Evolutionary conservation across 2,329 filamentous ascomycete genomes (phyloP).

Genomic region (Lasiodiplodia theobromae): DNA sequence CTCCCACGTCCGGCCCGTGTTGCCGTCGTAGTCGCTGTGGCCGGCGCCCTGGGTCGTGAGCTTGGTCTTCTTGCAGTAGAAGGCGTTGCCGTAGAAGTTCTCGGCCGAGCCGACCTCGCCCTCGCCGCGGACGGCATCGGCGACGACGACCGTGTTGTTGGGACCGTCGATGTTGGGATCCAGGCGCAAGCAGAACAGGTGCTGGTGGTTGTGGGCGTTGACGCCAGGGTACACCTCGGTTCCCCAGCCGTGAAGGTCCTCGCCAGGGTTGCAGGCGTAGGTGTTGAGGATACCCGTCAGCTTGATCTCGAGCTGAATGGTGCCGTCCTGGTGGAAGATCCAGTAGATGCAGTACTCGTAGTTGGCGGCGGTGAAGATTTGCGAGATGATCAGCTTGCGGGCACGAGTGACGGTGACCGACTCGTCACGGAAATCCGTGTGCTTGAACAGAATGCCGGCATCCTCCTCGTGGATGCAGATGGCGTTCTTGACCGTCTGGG

Average conservation of each 20-base stretch:
- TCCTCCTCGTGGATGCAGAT: conserved; percentile 97
- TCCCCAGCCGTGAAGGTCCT: conserved; percentile 86
- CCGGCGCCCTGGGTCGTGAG: conserved; percentile 73
- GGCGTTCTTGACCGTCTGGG: conserved; percentile 87
- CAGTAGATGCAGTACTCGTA: conserved; percentile 92
- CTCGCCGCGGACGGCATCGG: conserved; percentile 74
- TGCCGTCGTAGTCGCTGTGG: conserved; percentile 81
- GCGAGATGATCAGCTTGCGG: conserved; percentile 84
- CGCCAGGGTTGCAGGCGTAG: conserved; percentile 78
- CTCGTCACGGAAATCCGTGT: conserved; percentile 91
- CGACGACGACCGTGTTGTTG: conserved; percentile 84
- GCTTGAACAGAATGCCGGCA: conserved; percentile 89
- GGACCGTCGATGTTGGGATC: conserved; percentile 88
- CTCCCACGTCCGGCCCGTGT: conserved; percentile 85
- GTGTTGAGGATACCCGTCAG: conserved; percentile 94
- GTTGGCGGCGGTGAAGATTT: conserved; percentile 94
- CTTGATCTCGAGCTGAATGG: conserved; percentile 87
- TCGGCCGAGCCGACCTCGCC: conserved; percentile 79
- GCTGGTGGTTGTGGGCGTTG: conserved; percentile 95
- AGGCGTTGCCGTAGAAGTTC: conserved; percentile 90
- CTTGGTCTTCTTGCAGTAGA: conserved; percentile 84
- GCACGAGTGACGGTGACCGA: conserved; percentile 85
- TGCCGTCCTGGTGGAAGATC: conserved; percentile 92
- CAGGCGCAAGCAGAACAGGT: conserved; percentile 89
- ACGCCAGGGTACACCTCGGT: conserved; percentile 91